Conservation (phyloP, 345 rosid species). For the Passiflora organensis region DNA sequence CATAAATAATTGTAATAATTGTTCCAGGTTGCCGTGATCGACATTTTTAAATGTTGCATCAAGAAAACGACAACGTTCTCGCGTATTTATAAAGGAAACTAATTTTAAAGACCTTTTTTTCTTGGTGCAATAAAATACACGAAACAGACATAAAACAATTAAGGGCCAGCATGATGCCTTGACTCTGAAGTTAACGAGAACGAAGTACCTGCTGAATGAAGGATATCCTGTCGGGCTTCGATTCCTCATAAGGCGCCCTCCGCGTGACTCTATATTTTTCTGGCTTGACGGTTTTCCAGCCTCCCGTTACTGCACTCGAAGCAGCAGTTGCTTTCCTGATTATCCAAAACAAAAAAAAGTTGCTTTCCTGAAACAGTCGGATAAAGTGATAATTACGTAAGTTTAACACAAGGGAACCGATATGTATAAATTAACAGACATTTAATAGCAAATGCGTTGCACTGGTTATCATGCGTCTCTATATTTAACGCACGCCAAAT, state of each 20-base stretch:
- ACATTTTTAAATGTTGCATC: too few relatives aligned
- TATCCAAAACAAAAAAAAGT: neutral
- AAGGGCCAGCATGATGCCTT: neutral
- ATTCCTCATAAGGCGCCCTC: constrained; percentile 18
- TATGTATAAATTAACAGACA: neutral
- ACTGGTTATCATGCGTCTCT: neutral
- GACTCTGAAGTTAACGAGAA: neutral
- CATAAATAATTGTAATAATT: too few relatives aligned
- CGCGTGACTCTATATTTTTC: constrained; percentile 18
- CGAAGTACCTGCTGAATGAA: constrained; percentile 35
- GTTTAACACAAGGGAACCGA: neutral
- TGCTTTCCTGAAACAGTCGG: neutral
- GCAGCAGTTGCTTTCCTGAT: constrained; percentile 20
- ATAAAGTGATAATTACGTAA: neutral
- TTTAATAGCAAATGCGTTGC: neutral
- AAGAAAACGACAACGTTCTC: too few relatives aligned
- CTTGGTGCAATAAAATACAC: too few relatives aligned
- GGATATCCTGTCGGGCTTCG: constrained; percentile 29
- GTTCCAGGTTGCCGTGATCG: neutral
- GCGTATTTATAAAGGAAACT: too few relatives aligned
- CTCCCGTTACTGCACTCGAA: constrained; percentile 46
- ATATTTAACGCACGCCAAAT: neutral
- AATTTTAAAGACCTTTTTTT: too few relatives aligned
- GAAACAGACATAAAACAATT: neutral
- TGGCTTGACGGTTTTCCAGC: constrained; percentile 60